Evolutionary conservation across 257 asterid genomes (phyloP).

Genomic region (Jasminum sambac): DNA sequence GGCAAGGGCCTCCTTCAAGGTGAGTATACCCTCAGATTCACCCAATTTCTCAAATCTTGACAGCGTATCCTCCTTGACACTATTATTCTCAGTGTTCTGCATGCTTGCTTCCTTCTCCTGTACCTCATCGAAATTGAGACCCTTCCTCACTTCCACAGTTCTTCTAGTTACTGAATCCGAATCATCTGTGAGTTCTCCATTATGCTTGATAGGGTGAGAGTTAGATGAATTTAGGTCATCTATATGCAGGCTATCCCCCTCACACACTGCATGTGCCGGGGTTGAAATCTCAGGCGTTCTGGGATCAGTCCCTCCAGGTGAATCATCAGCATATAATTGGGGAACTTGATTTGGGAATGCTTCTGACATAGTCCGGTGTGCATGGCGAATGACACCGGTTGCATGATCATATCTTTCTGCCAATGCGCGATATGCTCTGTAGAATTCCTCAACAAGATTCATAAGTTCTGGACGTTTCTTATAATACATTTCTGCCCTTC

Average conservation of each 20-base stretch:
- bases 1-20: conserved; percentile 67
- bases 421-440: conserved; percentile 91
- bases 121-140: conserved; percentile 64
- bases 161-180: conserved; percentile 40
- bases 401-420: conserved; percentile 98
- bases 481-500: conserved; percentile 98
- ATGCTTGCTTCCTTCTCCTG: conserved; percentile 48
- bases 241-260: conserved; percentile 30
- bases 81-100: conserved; percentile 27
- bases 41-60: conserved; percentile 28
- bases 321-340: conserved; percentile 59
- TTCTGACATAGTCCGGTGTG: conserved; percentile 87
- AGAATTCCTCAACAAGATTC: conserved; percentile 92
- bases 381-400: conserved; percentile 93
- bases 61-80: conserved; percentile 17
- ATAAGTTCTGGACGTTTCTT: conserved; percentile 98
- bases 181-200: conserved; percentile 50
- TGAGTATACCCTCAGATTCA: conserved; percentile 59
- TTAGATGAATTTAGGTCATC: conserved; percentile 25
- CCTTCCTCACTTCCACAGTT: conserved; percentile 66
- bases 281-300: conserved; percentile 50
- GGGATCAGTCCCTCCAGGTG: conserved; percentile 57
- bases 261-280: conserved; percentile 38
- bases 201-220: conserved; percentile 44
- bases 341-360: conserved; percentile 81